These are phyloP conservation scores for Senecio squalidus DNA, from an alignment of 140 eudicot species.

Conservation along the genomic window DNA sequence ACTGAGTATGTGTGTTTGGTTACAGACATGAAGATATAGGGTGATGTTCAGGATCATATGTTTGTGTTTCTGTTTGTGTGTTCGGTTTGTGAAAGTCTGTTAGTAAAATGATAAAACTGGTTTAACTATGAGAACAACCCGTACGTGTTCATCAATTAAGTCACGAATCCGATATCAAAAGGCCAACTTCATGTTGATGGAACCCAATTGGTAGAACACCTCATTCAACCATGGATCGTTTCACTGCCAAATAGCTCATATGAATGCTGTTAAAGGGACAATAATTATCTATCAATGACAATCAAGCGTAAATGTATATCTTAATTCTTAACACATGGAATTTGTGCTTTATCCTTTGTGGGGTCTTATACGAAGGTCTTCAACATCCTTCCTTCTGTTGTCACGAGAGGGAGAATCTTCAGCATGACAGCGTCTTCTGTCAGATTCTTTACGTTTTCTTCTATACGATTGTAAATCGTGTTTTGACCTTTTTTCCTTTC, in stretches of 20 bases:
- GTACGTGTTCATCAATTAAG: background rate
- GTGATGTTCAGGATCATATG: no score
- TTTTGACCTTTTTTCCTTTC: constrained; percentile 43
- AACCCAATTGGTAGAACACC: background rate
- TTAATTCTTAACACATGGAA: background rate
- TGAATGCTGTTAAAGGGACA: no score
- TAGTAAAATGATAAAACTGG: no score
- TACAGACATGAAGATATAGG: no score
- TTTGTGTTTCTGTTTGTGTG: no score
- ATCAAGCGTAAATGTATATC: no score
- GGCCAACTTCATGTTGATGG: background rate
- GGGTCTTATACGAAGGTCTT: constrained; percentile 38
- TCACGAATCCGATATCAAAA: background rate
- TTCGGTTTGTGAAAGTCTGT: no score
- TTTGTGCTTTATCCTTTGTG: constrained; percentile 17
- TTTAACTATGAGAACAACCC: background rate
- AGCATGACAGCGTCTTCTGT: constrained; percentile 28
- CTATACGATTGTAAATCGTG: constrained; percentile 40
- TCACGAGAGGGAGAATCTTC: constrained; percentile 27
- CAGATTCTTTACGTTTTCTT: constrained; percentile 32
- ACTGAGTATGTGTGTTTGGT: no score
- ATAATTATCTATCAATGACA: no score
- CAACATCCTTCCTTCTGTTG: constrained; percentile 31
- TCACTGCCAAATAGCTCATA: no score
- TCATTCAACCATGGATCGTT: no score